Evolutionary conservation across 441 rosid species (phyloP).

Genomic region (Croton laevigatus): DNA sequence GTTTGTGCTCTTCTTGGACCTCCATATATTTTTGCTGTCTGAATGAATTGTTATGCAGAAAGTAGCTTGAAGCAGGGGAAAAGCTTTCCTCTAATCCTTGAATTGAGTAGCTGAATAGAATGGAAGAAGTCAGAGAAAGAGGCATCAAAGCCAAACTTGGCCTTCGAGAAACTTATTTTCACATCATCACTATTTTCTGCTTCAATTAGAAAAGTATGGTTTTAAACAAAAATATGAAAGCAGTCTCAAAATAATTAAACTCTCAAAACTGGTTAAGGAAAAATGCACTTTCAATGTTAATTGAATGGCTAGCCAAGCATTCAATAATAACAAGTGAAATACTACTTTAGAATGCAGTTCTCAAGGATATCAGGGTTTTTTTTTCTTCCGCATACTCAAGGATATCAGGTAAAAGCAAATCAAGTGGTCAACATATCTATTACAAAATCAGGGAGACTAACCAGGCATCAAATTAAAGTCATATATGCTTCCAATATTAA

Average conservation of each 20-base stretch:
- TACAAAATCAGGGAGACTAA: no score
- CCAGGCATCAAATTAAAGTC: no score
- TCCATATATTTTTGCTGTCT: conserved; percentile 32
- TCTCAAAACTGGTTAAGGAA: background rate
- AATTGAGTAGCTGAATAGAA: conserved; percentile 34
- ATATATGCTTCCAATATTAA: no score
- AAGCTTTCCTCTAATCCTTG: conserved; percentile 38
- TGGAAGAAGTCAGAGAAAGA: background rate
- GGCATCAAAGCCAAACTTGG: background rate
- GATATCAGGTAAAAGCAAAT: background rate
- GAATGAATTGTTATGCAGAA: conserved; percentile 28
- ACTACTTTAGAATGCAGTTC: background rate
- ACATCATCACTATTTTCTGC: background rate
- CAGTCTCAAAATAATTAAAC: background rate
- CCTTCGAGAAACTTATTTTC: background rate
- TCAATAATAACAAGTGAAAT: background rate
- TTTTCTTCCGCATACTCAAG: no score
- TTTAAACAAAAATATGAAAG: background rate
- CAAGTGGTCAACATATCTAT: background rate
- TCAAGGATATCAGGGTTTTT: background rate
- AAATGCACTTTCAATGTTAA: background rate
- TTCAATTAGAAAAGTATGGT: background rate
- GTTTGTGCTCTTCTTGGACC: conserved; percentile 35
- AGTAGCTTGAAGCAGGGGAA: conserved; percentile 35
- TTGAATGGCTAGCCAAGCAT: background rate